Base-by-base conservation (phyloP, 352 stramenopile species). In the Pythium volutum region DNA sequence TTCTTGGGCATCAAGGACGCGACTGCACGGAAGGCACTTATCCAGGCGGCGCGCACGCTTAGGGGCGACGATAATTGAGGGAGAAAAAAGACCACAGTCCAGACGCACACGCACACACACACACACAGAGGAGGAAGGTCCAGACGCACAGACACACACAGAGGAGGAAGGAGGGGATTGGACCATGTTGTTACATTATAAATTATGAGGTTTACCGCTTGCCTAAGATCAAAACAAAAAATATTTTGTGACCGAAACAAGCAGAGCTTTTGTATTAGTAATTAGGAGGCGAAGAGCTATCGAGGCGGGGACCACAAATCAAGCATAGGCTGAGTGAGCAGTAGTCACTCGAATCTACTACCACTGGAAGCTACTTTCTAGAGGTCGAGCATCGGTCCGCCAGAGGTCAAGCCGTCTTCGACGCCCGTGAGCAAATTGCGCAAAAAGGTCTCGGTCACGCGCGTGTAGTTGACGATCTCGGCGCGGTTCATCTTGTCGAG, bases 381-480 rank as follows among this genome's bases (percentile, higher is more conserved):
- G 14, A 67, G 61, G 34, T 67, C 61, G 29, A 67, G 61, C 53
- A 70, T 64, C 18, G 58, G 51, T 6, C 56, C 67, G 27, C 52
- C 74, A 22, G 79, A 85, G 42, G 84, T 93, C 39, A 95, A 58
- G 14, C 93, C 93, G 57, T 97, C 89, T 65, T 97, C 86, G 15
- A 98, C 88, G 47, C 88, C 91, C 26, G 87, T 77, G 31, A 98
- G 75, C 67, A 98, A 55, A 61, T 97, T 96, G 41, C 79, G 76
- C 73, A 97, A 65, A 71, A 98, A 98, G 6, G 79, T 93, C 64
- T 97, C 88, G 20, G 93, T 98, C 65, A 98, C 88, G 56, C 91
- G 88, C 43, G 88, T 97, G 78, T 97, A 98, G 73, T 98, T 98
- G 71, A 97, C 92, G 41, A 98, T 91, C 62, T 98, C 86, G 25